Conservation (phyloP, 2,329 filamentous ascomycete genomes). For the Sporothrix globosa region DNA sequence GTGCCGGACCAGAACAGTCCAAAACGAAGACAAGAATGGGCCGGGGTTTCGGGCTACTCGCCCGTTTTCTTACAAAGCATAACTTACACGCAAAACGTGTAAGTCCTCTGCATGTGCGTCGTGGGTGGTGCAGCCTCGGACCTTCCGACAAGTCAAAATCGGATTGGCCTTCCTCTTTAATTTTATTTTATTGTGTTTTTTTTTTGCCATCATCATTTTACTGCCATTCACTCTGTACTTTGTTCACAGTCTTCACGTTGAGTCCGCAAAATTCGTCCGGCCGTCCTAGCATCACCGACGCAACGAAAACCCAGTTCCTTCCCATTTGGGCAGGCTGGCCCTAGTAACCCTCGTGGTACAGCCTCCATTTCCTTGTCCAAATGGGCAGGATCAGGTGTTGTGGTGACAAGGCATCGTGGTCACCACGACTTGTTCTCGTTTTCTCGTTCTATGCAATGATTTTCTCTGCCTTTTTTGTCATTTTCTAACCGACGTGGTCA, state of each 20-base stretch:
- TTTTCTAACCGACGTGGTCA: slow-evolving; percentile 26
- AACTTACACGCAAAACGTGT: background rate
- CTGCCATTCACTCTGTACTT: background rate
- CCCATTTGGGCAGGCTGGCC: background rate
- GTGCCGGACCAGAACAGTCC: slow-evolving; percentile 1
- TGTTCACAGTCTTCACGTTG: slow-evolving; percentile 17
- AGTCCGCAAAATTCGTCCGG: background rate
- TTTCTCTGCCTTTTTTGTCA: background rate
- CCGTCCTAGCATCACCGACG: background rate
- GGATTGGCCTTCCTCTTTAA: no score
- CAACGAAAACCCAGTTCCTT: background rate
- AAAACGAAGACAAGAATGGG: background rate
- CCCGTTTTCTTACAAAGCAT: background rate
- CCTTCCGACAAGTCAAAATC: no score
- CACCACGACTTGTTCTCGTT: background rate
- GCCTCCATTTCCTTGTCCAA: background rate
- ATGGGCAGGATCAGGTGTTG: background rate
- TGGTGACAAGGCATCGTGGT: background rate
- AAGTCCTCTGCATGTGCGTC: slow-evolving; percentile 15
- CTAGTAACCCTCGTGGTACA: background rate
- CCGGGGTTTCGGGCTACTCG: background rate
- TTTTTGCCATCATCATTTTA: background rate
- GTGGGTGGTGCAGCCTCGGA: background rate
- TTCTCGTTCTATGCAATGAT: background rate
- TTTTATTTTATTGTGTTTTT: background rate